These are phyloP conservation scores for Nitzschia sp. DNA, from an alignment of 108 stramenopile genomes.

Conservation along the genomic window DNA sequence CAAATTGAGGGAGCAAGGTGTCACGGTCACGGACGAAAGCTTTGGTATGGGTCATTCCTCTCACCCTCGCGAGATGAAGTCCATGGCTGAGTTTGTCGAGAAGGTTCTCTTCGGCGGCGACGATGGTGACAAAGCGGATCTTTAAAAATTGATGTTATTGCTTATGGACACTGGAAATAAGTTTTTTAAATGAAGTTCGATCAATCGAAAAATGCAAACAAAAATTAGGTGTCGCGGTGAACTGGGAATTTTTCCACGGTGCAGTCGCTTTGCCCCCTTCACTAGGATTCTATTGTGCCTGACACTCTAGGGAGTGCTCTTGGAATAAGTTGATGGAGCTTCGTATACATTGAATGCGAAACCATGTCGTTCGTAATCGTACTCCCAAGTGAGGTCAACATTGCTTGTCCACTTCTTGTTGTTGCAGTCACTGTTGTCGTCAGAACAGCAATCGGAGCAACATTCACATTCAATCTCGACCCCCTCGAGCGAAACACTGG, in stretches of 20 bases:
- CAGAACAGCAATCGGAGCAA: conserved; percentile 30
- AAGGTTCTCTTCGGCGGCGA: conserved; percentile 39
- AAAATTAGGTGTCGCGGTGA: not conserved
- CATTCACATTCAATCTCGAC: conserved; percentile 28
- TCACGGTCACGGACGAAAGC: conserved; percentile 34
- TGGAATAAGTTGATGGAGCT: conserved; percentile 1
- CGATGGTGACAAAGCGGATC: conserved; percentile 1
- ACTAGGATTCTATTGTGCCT: too few species aligned
- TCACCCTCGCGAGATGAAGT: conserved; percentile 66
- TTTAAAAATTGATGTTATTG: not conserved
- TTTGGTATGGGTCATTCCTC: conserved; percentile 78
- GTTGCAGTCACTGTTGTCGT: conserved; percentile 21
- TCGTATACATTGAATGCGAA: conserved; percentile 12
- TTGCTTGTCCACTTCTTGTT: conserved; percentile 23
- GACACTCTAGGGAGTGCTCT: not conserved
- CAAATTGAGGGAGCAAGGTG: conserved; percentile 43
- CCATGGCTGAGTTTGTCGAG: conserved; percentile 73
- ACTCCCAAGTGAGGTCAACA: conserved; percentile 23
- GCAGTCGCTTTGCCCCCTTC: not conserved
- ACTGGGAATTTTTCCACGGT: not conserved
- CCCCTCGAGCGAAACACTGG: not conserved
- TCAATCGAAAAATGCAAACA: not conserved
- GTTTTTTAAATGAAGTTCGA: not conserved
- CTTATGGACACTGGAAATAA: not conserved
- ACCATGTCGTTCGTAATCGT: conserved; percentile 25